Evolutionary conservation across 2,329 filamentous ascomycete species (phyloP).

Genomic region (Rutstroemia sydowiana): DNA sequence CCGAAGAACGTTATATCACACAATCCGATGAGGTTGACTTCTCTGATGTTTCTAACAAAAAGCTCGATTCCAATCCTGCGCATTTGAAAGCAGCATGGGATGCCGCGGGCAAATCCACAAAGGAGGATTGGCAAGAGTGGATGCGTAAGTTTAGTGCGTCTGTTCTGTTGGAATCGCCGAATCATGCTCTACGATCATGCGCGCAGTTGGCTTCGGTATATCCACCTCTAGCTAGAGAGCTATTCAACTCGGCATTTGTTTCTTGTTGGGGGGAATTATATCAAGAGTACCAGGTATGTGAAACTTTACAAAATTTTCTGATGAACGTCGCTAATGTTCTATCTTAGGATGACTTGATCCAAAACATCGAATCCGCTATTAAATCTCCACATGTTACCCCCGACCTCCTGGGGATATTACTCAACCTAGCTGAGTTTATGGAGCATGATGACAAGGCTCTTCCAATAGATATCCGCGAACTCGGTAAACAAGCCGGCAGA

Average conservation of each 20-base stretch:
- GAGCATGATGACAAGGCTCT: constrained; percentile 98
- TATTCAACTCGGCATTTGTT: constrained; percentile 98
- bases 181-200: constrained; percentile 88
- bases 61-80: constrained; percentile 93
- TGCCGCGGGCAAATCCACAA: constrained; percentile 90
- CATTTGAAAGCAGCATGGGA: constrained; percentile 98
- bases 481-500: constrained; percentile 90
- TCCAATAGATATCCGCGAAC: constrained; percentile 90
- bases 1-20: constrained; percentile 72
- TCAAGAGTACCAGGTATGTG: constrained; percentile 69
- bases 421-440: constrained; percentile 99
- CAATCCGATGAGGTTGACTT: constrained; percentile 73
- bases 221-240: constrained; percentile 78
- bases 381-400: constrained; percentile 93
- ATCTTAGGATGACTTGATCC: constrained; percentile 72
- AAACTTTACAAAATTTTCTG: background rate
- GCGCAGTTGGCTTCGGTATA: constrained; percentile 87
- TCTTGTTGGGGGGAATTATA: constrained; percentile 98
- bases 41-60: constrained; percentile 82
- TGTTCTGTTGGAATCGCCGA: constrained; percentile 87
- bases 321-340: background rate
- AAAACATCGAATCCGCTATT: constrained; percentile 90
- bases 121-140: constrained; percentile 99
- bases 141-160: constrained; percentile 94
- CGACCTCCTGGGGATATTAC: constrained; percentile 84